These are phyloP conservation scores for Phoenix dactylifera DNA, from an alignment of 176 grass and related monocot genomes.

Conservation along the genomic window DNA sequence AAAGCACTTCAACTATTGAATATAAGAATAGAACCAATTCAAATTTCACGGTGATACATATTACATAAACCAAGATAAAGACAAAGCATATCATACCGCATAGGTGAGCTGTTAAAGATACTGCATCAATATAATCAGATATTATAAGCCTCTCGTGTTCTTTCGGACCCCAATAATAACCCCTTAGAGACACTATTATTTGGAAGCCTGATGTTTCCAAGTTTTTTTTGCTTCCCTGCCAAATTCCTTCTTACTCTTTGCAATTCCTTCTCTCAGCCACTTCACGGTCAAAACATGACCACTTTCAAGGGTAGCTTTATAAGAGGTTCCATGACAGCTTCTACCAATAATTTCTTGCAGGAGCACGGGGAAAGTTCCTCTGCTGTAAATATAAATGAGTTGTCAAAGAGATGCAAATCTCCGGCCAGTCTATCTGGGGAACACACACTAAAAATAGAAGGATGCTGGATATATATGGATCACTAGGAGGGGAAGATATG, in stretches of 20 bases:
- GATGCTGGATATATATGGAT: too few relatives aligned
- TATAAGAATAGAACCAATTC: too few relatives aligned
- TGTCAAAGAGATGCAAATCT: conserved; percentile 74
- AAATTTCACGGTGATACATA: too few relatives aligned
- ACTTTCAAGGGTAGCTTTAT: conserved; percentile 79
- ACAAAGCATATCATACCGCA: conserved; percentile 37
- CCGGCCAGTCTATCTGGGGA: conserved; percentile 83
- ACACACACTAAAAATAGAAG: neutral
- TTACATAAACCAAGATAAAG: too few relatives aligned
- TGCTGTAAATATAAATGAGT: conserved; percentile 43
- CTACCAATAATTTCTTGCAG: conserved; percentile 82
- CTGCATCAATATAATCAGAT: conserved; percentile 68
- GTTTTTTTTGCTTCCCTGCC: conserved; percentile 84
- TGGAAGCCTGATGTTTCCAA: conserved; percentile 58
- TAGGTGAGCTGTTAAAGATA: conserved; percentile 57
- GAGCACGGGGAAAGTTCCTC: conserved; percentile 80
- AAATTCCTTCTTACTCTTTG: conserved; percentile 91
- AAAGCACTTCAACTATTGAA: too few relatives aligned
- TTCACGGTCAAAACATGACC: conserved; percentile 60
- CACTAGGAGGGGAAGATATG: conserved; percentile 24
- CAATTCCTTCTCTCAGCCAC: conserved; percentile 89
- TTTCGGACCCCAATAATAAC: conserved; percentile 89
- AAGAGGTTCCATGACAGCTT: conserved; percentile 90
- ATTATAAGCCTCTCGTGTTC: conserved; percentile 86
- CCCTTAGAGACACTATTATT: conserved; percentile 64